phyloP scores from a whole-genome alignment of 768 basidiomycete genomes.

The Tylopilus intermedius region DNA sequence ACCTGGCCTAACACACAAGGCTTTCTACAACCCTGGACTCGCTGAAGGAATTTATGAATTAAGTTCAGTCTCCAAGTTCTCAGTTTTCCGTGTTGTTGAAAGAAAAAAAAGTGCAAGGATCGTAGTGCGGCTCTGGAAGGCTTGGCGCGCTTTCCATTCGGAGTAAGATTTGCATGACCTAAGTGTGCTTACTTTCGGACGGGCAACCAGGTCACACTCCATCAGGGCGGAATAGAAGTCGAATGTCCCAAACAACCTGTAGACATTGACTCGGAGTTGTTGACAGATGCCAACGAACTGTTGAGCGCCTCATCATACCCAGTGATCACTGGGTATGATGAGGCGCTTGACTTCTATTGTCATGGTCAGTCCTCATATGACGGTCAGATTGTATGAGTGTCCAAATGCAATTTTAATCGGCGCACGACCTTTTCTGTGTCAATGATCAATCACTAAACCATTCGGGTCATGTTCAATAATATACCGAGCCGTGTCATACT shows the following conservation, averaged over 20 bases:
- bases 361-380: too few species aligned
- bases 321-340: too few species aligned
- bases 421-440: too few species aligned
- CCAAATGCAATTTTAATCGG: too few species aligned
- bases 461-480: too few species aligned
- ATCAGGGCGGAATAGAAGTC: conserved; percentile 35
- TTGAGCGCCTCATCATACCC: conserved; percentile 25
- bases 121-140: conserved; percentile 58
- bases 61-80: not conserved
- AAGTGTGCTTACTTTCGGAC: not conserved
- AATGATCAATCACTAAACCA: too few species aligned
- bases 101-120: conserved; percentile 56
- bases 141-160: not conserved
- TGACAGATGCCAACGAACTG: conserved; percentile 35
- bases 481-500: too few species aligned
- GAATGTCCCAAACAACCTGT: conserved; percentile 32
- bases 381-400: too few species aligned
- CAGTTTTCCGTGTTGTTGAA: too few species aligned
- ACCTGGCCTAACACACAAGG: conserved; percentile 34
- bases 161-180: conserved; percentile 26
- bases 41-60: conserved; percentile 48
- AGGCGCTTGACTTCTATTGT: too few species aligned
- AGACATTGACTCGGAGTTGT: conserved; percentile 30
- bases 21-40: conserved; percentile 63
- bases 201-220: conserved; percentile 29